Base-by-base conservation (phyloP, 179 eudicot species). In the Amaranthus tricolor region DNA sequence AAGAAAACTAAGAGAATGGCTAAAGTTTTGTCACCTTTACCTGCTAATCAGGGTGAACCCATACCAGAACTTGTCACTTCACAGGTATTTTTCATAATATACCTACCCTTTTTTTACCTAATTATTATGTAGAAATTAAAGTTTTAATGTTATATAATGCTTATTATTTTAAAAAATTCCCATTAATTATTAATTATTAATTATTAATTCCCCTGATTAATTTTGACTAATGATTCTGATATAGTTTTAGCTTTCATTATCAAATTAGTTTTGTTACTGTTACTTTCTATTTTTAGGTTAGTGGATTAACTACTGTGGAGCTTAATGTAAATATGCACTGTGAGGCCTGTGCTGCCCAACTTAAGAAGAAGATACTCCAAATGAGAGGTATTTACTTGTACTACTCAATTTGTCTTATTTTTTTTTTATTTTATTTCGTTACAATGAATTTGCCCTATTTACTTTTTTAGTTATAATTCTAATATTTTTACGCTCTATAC, bases 291-390 rank as follows among this genome's bases (percentile, higher is more conserved):
- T 31, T 52, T 0, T 85, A 94, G 96, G 98, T 89, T 50, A 88
- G 90, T 77, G 98, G 88, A 62, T 74, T 83, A 53, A 85, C 84
- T n/a, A 89, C 96, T 0, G 89, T 96, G 76, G 98, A 91, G 72
- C 93, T 96, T 9, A 90, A 74, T 73, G 98, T 96, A 24, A 93
- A 96, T 81, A 96, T 96, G 99, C 99, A 96, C 59, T 96, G 98
- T 76, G 94, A 89, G 73, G 98, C 99, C 4, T 96, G 99, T 66
- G 97, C 99, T 47, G 85, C 83, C 66, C 99, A 93, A 70, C 93
- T 96, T 63, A 93, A 93, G 83, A 91, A 83, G 77, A 96, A 91
- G 74, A 96, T 96, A 62, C 99, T 96, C 73, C 87, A 90, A 88
- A 93, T 96, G 99, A 87, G 83, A 88, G 99, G 97, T 89, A 86